These are phyloP conservation scores for Rhodotorula mucilaginosa DNA, from an alignment of 1,284 basidiomycete genomes.

Conservation along the genomic window DNA sequence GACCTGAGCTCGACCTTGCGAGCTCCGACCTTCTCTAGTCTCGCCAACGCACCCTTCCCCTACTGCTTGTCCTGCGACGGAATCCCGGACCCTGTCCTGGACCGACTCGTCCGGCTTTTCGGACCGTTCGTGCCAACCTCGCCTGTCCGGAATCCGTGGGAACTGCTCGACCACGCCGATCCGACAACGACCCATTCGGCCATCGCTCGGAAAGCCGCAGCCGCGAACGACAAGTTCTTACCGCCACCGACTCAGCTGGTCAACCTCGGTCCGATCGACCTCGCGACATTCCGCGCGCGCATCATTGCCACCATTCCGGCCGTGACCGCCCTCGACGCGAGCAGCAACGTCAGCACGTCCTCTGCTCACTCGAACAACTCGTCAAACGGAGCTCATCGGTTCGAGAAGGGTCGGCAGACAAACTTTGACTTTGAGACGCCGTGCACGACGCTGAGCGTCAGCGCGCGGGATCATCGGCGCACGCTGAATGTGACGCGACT, in stretches of 20 bases:
- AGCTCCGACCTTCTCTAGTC: slow-evolving; percentile 11
- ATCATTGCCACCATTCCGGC: slow-evolving; percentile 28
- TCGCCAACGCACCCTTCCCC: neutral
- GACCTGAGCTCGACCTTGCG: slow-evolving; percentile 10
- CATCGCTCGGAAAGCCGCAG: neutral
- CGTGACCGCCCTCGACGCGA: slow-evolving; percentile 35
- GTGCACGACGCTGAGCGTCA: slow-evolving; percentile 26
- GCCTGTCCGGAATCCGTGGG: slow-evolving; percentile 34
- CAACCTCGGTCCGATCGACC: slow-evolving; percentile 40
- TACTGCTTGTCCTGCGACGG: slow-evolving; percentile 5
- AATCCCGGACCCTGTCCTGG: slow-evolving; percentile 24
- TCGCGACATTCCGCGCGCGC: slow-evolving; percentile 31
- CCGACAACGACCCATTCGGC: neutral
- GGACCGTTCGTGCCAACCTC: slow-evolving; percentile 10
- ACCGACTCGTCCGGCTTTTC: slow-evolving; percentile 32
- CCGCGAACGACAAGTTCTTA: neutral
- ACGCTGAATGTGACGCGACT: slow-evolving; percentile 11
- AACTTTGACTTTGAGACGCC: slow-evolving; percentile 42
- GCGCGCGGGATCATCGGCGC: slow-evolving; percentile 30
- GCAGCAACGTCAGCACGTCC: slow-evolving; percentile 16
- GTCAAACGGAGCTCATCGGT: neutral
- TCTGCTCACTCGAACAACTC: slow-evolving; percentile 1
- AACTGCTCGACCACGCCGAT: slow-evolving; percentile 38
- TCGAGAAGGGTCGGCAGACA: slow-evolving; percentile 29
- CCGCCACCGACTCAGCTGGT: slow-evolving; percentile 7